Percentiles rank a stretch among this genome's conserved stretches.
Evolutionary conservation across 306 rosid species (phyloP).

Genomic region (Trifolium pratense): DNA sequence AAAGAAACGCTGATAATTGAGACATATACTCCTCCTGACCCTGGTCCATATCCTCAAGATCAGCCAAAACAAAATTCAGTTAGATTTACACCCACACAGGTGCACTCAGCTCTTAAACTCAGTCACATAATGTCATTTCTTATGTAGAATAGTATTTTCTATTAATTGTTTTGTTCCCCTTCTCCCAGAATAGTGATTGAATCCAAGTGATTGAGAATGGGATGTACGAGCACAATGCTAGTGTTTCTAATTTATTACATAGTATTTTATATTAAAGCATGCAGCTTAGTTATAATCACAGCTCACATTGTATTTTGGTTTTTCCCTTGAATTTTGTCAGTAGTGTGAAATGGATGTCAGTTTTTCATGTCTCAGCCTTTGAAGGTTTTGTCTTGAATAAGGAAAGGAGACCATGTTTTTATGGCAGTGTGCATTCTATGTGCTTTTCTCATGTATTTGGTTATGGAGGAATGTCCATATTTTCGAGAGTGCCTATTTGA

Average conservation of each 20-base stretch:
- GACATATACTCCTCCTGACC: constrained; percentile 90
- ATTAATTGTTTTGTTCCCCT: not conserved
- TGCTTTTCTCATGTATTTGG: constrained; percentile 32
- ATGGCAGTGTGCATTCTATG: constrained; percentile 5
- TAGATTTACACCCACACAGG: constrained; percentile 96
- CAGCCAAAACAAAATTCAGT: constrained; percentile 94
- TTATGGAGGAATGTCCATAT: constrained; percentile 22
- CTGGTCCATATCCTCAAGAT: constrained; percentile 99
- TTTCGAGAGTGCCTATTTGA: constrained; percentile 1
- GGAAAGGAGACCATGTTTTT: constrained; percentile 24
- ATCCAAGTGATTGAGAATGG: constrained; percentile 26
- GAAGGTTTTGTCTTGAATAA: not conserved
- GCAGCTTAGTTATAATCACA: constrained; percentile 15
- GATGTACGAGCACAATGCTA: constrained; percentile 21
- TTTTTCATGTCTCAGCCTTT: not conserved
- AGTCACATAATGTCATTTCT: constrained; percentile 28
- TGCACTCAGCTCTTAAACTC: constrained; percentile 42
- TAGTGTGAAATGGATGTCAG: constrained; percentile 20
- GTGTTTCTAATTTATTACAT: constrained; percentile 24
- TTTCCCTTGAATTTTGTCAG: constrained; percentile 23
- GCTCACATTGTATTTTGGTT: constrained; percentile 3
- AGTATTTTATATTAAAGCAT: not conserved
- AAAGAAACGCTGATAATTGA: constrained; percentile 72
- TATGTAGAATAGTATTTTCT: constrained; percentile 4
- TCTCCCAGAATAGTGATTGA: constrained; percentile 14